A percentile compares a stretch with the other conserved stretches of the same genome.
These are phyloP conservation scores for Clonostachys rosea DNA, from an alignment of 2,329 filamentous ascomycete genomes.

Conservation along the genomic window DNA sequence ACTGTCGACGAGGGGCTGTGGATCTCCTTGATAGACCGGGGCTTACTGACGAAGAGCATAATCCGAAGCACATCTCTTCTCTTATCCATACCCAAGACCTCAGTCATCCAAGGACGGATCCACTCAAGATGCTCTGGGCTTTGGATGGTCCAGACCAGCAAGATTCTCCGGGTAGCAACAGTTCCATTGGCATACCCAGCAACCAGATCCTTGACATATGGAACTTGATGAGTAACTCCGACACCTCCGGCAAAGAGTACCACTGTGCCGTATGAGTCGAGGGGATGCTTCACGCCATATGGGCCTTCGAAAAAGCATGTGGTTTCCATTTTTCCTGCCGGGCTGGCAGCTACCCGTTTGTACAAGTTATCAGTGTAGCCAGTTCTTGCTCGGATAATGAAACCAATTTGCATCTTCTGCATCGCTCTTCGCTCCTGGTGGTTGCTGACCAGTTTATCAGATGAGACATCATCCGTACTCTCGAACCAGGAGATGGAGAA, in stretches of 20 bases:
- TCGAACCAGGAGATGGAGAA: constrained; percentile 79
- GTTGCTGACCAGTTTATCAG: constrained; percentile 54
- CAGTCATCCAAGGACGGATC: constrained; percentile 81
- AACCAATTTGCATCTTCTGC: constrained; percentile 63
- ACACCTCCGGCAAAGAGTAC: constrained; percentile 78
- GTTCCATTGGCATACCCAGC: constrained; percentile 64
- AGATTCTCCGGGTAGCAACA: constrained; percentile 65
- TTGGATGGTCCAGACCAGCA: constrained; percentile 77
- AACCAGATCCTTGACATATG: constrained; percentile 69
- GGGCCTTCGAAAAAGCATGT: constrained; percentile 70
- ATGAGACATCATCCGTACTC: constrained; percentile 46
- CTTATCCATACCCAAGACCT: constrained; percentile 70
- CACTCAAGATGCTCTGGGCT: constrained; percentile 77
- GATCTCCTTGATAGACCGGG: constrained; percentile 73
- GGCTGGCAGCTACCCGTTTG: constrained; percentile 58
- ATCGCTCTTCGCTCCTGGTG: constrained; percentile 53
- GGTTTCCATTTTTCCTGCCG: constrained; percentile 57
- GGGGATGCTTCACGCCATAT: constrained; percentile 67
- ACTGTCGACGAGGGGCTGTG: constrained; percentile 73
- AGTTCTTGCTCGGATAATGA: constrained; percentile 68
- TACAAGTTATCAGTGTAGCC: constrained; percentile 70
- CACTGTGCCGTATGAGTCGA: constrained; percentile 73
- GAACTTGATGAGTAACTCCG: constrained; percentile 75
- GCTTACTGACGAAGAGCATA: constrained; percentile 73
- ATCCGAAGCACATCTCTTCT: constrained; percentile 71